Evolutionary conservation across 164 flowering plant species (phyloP).

Genomic region (Protea cynaroides): DNA sequence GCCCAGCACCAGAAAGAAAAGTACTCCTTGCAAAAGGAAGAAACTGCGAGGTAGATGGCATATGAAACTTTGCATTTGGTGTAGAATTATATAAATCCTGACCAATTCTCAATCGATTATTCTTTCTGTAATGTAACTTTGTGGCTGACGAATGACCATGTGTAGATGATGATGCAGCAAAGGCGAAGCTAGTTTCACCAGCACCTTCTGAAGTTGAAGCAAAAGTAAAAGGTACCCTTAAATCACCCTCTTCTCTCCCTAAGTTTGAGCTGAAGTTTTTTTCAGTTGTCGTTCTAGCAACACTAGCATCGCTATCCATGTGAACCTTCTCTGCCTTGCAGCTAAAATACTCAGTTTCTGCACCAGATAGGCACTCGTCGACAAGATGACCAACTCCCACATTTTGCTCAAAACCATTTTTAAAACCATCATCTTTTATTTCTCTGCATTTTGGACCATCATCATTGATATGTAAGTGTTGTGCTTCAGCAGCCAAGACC

Average conservation of each 20-base stretch:
- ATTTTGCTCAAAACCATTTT: constrained; percentile 10
- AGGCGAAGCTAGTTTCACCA: constrained; percentile 43
- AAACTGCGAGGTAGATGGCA: constrained; percentile 32
- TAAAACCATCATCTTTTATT: constrained; percentile 18
- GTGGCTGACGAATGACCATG: constrained; percentile 32
- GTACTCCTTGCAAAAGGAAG: constrained; percentile 34
- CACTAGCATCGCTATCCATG: constrained; percentile 17
- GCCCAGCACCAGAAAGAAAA: constrained; percentile 17
- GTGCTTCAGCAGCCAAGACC: constrained; percentile 36
- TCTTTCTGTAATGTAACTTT: constrained; percentile 39
- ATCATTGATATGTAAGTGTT: constrained; percentile 34
- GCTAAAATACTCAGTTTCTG: constrained; percentile 49
- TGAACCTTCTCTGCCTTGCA: constrained; percentile 51
- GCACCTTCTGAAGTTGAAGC: constrained; percentile 28
- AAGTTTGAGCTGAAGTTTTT: constrained; percentile 25
- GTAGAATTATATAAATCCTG: constrained; percentile 26
- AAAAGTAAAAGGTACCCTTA: constrained; percentile 22
- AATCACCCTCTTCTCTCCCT: constrained; percentile 37
- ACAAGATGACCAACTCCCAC: constrained; percentile 14
- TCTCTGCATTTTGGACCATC: constrained; percentile 19
- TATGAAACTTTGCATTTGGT: constrained; percentile 25
- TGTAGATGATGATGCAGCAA: constrained; percentile 58
- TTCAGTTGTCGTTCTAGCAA: constrained; percentile 33
- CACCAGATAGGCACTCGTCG: constrained; percentile 35
- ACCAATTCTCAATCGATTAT: constrained; percentile 33